Conservation (phyloP, 1,284 basidiomycete species). For the Tilletia setariae region DNA sequence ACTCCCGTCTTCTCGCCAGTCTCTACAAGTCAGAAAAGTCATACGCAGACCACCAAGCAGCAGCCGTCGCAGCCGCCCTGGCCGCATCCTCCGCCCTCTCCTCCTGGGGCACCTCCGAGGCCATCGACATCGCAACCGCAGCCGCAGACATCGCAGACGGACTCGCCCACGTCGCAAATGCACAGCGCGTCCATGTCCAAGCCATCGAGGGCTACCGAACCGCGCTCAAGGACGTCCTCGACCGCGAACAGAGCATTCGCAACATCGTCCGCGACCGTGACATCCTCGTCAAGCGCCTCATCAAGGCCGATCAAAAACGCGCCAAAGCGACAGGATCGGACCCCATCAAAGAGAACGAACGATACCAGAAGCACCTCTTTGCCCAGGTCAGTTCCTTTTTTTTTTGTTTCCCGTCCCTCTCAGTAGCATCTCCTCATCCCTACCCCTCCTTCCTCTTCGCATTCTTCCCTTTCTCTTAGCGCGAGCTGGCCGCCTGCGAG, state of each 20-base stretch:
- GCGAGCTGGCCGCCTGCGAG: conserved; percentile 56
- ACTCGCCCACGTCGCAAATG: conserved; percentile 49
- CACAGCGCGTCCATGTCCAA: conserved; percentile 54
- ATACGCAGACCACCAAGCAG: conserved; percentile 45
- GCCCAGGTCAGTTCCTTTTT: conserved; percentile 17
- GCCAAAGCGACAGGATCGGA: conserved; percentile 36
- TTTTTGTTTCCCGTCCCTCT: no score
- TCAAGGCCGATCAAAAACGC: conserved; percentile 55
- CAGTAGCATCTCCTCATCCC: no score
- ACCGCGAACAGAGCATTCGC: conserved; percentile 55
- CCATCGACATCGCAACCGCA: conserved; percentile 50
- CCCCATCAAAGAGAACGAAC: conserved; percentile 44
- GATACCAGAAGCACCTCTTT: conserved; percentile 8
- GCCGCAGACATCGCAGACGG: conserved; percentile 52
- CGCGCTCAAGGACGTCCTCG: conserved; percentile 56
- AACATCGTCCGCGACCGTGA: conserved; percentile 56
- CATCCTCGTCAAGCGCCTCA: conserved; percentile 55
- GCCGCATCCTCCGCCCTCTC: conserved; percentile 53
- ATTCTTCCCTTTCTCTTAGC: conserved; percentile 46
- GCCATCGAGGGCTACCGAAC: conserved; percentile 55
- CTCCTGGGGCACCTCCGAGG: conserved; percentile 56
- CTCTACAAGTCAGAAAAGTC: conserved; percentile 56
- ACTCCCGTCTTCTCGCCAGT: conserved; percentile 55
- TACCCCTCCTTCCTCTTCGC: conserved; percentile 10
- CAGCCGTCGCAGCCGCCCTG: conserved; percentile 30